Evolutionary conservation across 345 rosid genomes (phyloP).

Genomic region (Salix brachista): DNA sequence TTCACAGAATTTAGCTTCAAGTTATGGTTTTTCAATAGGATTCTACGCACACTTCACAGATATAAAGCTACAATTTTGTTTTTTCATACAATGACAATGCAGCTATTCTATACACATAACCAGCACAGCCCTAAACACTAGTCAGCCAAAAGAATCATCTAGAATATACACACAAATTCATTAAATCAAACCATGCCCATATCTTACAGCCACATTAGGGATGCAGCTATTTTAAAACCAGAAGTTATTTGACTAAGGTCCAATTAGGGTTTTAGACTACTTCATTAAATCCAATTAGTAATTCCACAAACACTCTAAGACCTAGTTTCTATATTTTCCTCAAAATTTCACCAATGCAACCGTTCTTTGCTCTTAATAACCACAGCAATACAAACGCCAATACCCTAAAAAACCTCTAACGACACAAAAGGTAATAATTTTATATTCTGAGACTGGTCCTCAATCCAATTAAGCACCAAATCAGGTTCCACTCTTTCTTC

Average conservation of each 20-base stretch:
- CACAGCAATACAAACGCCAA: background rate
- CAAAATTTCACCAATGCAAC: background rate
- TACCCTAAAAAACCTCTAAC: background rate
- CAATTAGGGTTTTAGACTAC: too few species aligned
- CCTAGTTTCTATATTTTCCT: background rate
- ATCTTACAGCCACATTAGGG: too few species aligned
- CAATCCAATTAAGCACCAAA: background rate
- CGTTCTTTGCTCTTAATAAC: background rate
- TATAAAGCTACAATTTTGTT: background rate
- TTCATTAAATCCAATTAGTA: too few species aligned
- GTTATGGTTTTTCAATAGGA: background rate
- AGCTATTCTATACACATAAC: background rate
- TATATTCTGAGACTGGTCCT: background rate
- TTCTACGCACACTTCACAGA: background rate
- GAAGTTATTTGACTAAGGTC: too few species aligned
- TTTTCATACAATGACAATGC: background rate
- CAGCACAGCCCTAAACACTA: too few species aligned
- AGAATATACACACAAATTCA: too few species aligned
- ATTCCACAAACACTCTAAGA: background rate
- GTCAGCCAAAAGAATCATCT: too few species aligned
- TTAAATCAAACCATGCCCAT: too few species aligned
- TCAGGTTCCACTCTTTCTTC: background rate
- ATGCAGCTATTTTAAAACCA: too few species aligned
- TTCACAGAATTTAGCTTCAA: background rate
- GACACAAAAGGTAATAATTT: background rate